A percentile compares a stretch with the other conserved stretches of the same genome.
Conservation (phyloP, 495 filamentous ascomycete species). For the Podospora fimiseda region DNA sequence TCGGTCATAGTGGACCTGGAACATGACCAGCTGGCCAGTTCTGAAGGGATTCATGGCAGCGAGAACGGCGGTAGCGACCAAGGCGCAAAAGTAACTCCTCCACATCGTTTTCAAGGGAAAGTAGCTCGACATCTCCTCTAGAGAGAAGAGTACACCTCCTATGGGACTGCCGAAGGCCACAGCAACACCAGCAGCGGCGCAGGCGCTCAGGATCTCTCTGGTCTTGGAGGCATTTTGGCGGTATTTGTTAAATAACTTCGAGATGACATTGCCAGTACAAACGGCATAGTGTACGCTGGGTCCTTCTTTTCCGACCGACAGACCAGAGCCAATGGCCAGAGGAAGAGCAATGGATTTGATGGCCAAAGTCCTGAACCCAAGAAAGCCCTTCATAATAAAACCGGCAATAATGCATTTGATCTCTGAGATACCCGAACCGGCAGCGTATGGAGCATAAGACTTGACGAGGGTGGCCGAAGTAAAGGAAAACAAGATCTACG, state of each 20-base stretch:
- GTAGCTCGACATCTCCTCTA: conserved; percentile 98
- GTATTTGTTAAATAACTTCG: conserved; percentile 87
- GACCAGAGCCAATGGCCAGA: conserved; percentile 86
- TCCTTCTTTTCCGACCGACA: conserved; percentile 95
- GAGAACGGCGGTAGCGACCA: conserved; percentile 90
- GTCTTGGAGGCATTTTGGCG: conserved; percentile 89
- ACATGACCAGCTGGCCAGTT: conserved; percentile 99
- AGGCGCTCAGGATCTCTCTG: conserved; percentile 88
- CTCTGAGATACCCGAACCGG: conserved; percentile 95
- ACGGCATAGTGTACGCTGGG: conserved; percentile 98
- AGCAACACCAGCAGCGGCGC: conserved; percentile 89
- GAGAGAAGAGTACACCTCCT: conserved; percentile 90
- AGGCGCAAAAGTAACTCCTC: conserved; percentile 95
- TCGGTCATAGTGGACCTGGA: conserved; percentile 92
- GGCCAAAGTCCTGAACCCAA: conserved; percentile 83
- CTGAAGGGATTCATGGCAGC: conserved; percentile 97
- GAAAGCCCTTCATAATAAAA: conserved; percentile 99
- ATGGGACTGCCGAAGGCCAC: conserved; percentile 98
- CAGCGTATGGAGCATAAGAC: conserved; percentile 91
- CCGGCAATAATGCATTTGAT: conserved; percentile 99
- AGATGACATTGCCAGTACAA: conserved; percentile 96
- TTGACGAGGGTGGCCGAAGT: conserved; percentile 82
- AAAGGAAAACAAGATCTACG: conserved; percentile 70
- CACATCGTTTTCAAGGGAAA: conserved; percentile 98
- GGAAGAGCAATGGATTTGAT: conserved; percentile 93